Evolutionary conservation across 2,329 filamentous ascomycete species (phyloP).

Genomic region (Colletotrichum caudatum): DNA sequence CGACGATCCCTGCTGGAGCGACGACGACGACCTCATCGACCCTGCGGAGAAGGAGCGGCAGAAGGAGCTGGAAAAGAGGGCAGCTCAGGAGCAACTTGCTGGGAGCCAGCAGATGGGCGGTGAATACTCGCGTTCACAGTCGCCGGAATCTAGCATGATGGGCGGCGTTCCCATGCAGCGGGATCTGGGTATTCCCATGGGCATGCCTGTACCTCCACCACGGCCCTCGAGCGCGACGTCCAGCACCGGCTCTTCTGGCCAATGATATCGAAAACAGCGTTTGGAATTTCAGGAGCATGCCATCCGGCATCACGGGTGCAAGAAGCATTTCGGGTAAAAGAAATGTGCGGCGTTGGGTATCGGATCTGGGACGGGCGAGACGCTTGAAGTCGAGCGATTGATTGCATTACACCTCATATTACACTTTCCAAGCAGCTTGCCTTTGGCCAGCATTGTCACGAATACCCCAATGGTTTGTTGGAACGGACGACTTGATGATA

Average conservation of each 20-base stretch:
- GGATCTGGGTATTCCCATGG: conserved; percentile 46
- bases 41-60: conserved; percentile 69
- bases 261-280: conserved; percentile 51
- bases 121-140: conserved; percentile 49
- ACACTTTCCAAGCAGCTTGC: conserved; percentile 27
- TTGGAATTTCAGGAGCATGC: conserved; percentile 1
- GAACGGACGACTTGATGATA: conserved; percentile 15
- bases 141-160: conserved; percentile 47
- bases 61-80: conserved; percentile 62
- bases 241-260: conserved; percentile 58
- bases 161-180: conserved; percentile 60
- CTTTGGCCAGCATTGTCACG: conserved; percentile 28
- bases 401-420: conserved; percentile 36
- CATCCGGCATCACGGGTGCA: conserved; percentile 10
- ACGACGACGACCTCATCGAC: conserved; percentile 74
- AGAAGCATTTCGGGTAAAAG: conserved; percentile 2
- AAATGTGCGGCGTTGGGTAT: conserved; percentile 32
- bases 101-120: conserved; percentile 52
- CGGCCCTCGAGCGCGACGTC: conserved; percentile 57
- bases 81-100: conserved; percentile 53
- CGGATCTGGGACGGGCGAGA: conserved; percentile 15
- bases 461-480: conserved; percentile 19
- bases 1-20: conserved; percentile 72
- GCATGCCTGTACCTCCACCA: conserved; percentile 53
- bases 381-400: conserved; percentile 20